Evolutionary conservation across 78 protist genomes (phyloP), one percentile per base, ranked within the genome.

Genomic region (Pigoraptor vietnamica): DNA sequence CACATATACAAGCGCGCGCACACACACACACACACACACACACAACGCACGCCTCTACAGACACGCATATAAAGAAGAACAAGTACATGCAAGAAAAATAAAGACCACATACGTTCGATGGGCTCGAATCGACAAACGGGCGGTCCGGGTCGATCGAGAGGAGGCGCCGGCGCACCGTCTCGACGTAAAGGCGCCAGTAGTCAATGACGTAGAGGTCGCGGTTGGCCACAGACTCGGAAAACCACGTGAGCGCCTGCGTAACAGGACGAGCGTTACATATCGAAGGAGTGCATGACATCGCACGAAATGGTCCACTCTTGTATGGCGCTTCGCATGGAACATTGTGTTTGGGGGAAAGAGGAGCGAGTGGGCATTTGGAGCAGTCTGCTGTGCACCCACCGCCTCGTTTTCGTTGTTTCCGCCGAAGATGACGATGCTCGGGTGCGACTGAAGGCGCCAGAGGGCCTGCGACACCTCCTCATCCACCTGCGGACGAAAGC

Each of bases 401-500:
- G 48, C 95, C 81, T 97, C 98, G 95, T 92, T 95, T 81, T 97
- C 98, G 84, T 97, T 97, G 94, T 97, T 97, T 39, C 97, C 98
- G 89, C 96, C 86, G 95, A 96, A 97, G 2, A 96, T 48, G 24
- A 93, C 87, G 48, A 97, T 36, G 14, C 94, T 93, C 24, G 97
- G 88, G 39, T 96, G 97, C 29, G 67, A 23, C 29, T 90, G 88
- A 38, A 97, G 90, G 23, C 98, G 36, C 23, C 33, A 2, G 0
- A 95, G 91, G 29, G 96, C 97, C 81, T 94, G 48, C 10, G 34
- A 25, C 0, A 93, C 95, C 33, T 93, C 95, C 21, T 32, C 38
- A 40, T 6, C 1, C 19, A 81, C 86, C 33, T 67, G 82, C 82
- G 29, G 36, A 88, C 56, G 56, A 1, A n/a, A n/a, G 0, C 36